phyloP scores from a whole-genome alignment of 2,329 filamentous ascomycete species.

The Stachybotrys echinatus region DNA sequence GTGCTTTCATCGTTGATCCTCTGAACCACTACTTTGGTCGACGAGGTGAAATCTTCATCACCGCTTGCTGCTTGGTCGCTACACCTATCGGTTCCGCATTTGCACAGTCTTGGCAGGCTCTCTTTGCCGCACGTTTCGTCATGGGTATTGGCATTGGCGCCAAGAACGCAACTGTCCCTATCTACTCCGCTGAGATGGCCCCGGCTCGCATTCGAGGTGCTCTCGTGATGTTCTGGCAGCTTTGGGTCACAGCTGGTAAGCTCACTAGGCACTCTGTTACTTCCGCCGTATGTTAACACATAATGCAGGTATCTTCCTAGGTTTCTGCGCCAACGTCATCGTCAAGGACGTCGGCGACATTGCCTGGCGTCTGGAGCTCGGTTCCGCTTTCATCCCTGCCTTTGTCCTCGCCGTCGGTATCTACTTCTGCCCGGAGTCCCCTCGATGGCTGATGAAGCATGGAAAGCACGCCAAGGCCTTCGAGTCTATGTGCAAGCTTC shows the following conservation, averaged over 20 bases:
- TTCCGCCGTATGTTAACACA: constrained; percentile 16
- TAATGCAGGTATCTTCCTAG: constrained; percentile 41
- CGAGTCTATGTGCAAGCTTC: constrained; percentile 41
- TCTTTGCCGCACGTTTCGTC: constrained; percentile 58
- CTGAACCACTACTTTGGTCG: constrained; percentile 59
- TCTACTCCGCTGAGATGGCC: constrained; percentile 66
- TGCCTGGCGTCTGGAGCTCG: constrained; percentile 58
- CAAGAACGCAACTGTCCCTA: constrained; percentile 57
- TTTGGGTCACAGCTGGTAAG: constrained; percentile 1
- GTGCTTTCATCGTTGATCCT: constrained; percentile 31
- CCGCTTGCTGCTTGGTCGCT: constrained; percentile 30
- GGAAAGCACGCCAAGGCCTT: constrained; percentile 52
- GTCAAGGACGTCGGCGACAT: constrained; percentile 45
- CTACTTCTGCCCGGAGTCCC: constrained; percentile 58
- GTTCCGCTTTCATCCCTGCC: constrained; percentile 49
- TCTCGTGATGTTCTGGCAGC: constrained; percentile 69
- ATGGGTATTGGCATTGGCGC: constrained; percentile 63
- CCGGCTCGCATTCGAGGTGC: constrained; percentile 62
- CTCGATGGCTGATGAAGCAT: constrained; percentile 62
- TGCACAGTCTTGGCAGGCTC: constrained; percentile 56
- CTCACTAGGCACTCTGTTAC: too few species aligned
- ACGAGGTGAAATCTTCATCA: constrained; percentile 60
- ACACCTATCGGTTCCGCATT: constrained; percentile 41
- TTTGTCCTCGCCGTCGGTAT: constrained; percentile 51
- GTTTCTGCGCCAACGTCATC: constrained; percentile 48